A percentile compares a stretch with the other conserved stretches of the same genome.
phyloP scores from a whole-genome alignment of 2,329 filamentous ascomycete genomes.

The Arthrinium phaeospermum region DNA sequence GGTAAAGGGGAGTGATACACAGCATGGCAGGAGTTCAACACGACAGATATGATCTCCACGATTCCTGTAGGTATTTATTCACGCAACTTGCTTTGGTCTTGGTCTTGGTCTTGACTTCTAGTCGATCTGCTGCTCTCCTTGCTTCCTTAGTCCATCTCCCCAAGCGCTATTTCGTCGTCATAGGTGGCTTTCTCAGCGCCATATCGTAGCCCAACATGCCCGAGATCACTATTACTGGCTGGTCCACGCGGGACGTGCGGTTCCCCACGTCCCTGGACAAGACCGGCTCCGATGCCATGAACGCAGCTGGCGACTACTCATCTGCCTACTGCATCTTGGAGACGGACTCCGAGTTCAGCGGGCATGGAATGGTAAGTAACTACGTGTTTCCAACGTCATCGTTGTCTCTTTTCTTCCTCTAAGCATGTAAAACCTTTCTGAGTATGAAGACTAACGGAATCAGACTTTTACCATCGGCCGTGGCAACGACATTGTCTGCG shows the following conservation, averaged over 20 bases:
- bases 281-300: slow-evolving; percentile 97
- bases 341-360: slow-evolving; percentile 73
- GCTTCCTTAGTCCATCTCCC: background rate
- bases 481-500: slow-evolving; percentile 91
- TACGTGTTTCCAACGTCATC: background rate
- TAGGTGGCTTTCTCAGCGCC: background rate
- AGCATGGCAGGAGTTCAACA: background rate
- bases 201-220: slow-evolving; percentile 42
- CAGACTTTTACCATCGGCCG: slow-evolving; percentile 83
- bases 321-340: slow-evolving; percentile 91
- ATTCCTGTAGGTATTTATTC: background rate
- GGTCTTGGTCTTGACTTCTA: background rate
- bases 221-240: slow-evolving; percentile 75
- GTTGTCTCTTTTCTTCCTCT: background rate
- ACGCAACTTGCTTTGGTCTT: background rate
- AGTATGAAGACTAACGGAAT: background rate
- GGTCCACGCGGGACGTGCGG: slow-evolving; percentile 74
- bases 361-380: slow-evolving; percentile 75
- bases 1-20: background rate
- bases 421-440: background rate
- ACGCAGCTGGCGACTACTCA: slow-evolving; percentile 90
- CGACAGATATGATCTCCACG: background rate
- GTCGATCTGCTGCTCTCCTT: background rate
- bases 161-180: background rate
- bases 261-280: slow-evolving; percentile 94